Evolutionary conservation across 1,139 yeast species (phyloP), one percentile per base, ranked within the genome.

Genomic region (Trichomonascaceae sp.): DNA sequence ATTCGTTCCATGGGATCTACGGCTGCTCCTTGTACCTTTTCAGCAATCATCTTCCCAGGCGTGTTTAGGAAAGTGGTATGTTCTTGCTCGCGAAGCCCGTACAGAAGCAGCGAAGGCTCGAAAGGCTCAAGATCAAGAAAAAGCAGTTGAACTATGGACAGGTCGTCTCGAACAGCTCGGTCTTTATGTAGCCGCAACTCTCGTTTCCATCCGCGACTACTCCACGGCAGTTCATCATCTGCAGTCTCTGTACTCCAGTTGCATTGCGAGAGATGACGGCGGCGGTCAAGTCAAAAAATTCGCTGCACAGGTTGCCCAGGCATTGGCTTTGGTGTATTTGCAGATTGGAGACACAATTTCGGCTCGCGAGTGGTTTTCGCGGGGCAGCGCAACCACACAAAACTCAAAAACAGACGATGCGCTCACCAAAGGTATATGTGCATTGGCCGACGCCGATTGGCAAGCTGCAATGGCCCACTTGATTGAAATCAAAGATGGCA

Each of bases 181-280:
- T 6, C 36, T 54, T 9, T 48, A 46, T 33, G 52, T 54, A 2
- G 51, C 53, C 2, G 49, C 60, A 4, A 48, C 53, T 32, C 48
- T 59, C 18, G 33, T 56, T 5, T 52, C 53, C 16, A 47, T 54
- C 45, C 42, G 45, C 8, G 64, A 59, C 35, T 46, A 43, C 29
- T 33, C 42, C 5, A 44, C 61, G 2, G 62, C 60, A 1, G 36
- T 53, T 11, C 47, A 49, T 8, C 56, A 55, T 33, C 39, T 56
- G 23, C 35, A 39, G 11, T 36, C 46, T 2, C 42, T 56, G 31
- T 45, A 48, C 31, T 6, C 9, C 23, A 20, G 9, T 6, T 6
- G 9, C 23, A 20, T 20, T 6, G 23, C 23, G 6, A 20, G 9
- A 8, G 23, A 8, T 20, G 23, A 20, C 11, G 35, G 37, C 3